Evolutionary conservation across 2,329 filamentous ascomycete species (phyloP).

Genomic region (Aspergillus floridensis): DNA sequence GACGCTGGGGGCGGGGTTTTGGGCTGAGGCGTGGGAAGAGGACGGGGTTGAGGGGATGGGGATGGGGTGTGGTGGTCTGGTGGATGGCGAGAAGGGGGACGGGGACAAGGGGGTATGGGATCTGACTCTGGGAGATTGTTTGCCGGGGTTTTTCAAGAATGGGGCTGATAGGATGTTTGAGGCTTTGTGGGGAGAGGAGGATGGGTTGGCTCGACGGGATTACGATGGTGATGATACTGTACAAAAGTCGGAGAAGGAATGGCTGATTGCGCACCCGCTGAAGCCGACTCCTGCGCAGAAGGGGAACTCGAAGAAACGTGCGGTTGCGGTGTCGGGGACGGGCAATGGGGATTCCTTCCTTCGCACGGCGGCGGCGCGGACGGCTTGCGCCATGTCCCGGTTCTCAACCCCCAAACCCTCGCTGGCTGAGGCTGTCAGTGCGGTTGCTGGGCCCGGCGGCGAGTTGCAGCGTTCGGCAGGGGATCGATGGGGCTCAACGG

Average conservation of each 20-base stretch:
- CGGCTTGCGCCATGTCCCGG: constrained; percentile 68
- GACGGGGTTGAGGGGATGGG: background rate
- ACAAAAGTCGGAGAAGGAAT: background rate
- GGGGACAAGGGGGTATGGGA: constrained; percentile 3
- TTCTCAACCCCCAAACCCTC: constrained; percentile 52
- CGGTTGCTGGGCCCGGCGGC: constrained; percentile 68
- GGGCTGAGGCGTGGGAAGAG: constrained; percentile 76
- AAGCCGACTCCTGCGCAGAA: background rate
- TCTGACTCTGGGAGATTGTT: constrained; percentile 8
- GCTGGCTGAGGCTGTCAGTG: constrained; percentile 58
- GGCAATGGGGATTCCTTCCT: constrained; percentile 90
- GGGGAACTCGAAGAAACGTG: constrained; percentile 25
- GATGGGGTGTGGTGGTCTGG: background rate
- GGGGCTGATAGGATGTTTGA: background rate
- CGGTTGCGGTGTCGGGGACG: constrained; percentile 68
- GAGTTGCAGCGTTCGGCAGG: constrained; percentile 73
- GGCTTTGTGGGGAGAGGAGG: background rate
- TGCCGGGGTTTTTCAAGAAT: background rate
- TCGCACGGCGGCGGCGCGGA: constrained; percentile 67
- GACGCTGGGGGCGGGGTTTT: constrained; percentile 78
- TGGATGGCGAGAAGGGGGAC: no score
- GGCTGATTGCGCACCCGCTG: background rate
- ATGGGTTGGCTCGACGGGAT: background rate
- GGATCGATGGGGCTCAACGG: constrained; percentile 67
- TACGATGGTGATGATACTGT: no score